Percentiles rank a stretch among this genome's conserved stretches.
Conservation (phyloP, 2,329 filamentous ascomycete genomes). For the Leptographium radiaticola region DNA sequence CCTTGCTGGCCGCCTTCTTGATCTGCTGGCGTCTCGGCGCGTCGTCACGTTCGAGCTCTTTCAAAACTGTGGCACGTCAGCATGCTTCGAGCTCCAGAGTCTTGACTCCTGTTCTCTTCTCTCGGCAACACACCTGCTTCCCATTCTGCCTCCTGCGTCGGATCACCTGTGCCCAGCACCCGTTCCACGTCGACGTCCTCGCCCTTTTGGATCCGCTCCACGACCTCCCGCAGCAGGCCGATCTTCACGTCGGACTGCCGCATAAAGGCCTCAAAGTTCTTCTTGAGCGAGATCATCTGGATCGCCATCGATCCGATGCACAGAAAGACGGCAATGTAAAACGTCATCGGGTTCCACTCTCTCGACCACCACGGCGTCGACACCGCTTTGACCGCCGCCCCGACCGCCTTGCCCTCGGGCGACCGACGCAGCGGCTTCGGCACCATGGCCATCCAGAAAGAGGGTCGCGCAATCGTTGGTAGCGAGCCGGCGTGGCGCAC, state of each 20-base stretch:
- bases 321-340: slow-evolving; percentile 69
- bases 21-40: slow-evolving; percentile 29
- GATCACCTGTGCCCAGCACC: slow-evolving; percentile 64
- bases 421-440: slow-evolving; percentile 49
- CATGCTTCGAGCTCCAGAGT: neutral
- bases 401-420: slow-evolving; percentile 7
- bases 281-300: slow-evolving; percentile 72
- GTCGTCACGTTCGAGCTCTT: slow-evolving; percentile 54
- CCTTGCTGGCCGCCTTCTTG: slow-evolving; percentile 15
- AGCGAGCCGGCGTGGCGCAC: slow-evolving; percentile 10
- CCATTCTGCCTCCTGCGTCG: slow-evolving; percentile 70
- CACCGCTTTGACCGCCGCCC: neutral
- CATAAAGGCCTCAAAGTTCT: slow-evolving; percentile 58
- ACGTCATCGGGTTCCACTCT: slow-evolving; percentile 70
- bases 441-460: slow-evolving; percentile 58
- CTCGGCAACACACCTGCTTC: slow-evolving; percentile 48
- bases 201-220: slow-evolving; percentile 55
- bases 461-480: slow-evolving; percentile 19
- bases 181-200: slow-evolving; percentile 78
- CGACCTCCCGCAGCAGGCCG: slow-evolving; percentile 58
- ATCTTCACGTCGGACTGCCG: slow-evolving; percentile 72
- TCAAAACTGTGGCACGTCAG: slow-evolving; percentile 35
- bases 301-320: slow-evolving; percentile 94
- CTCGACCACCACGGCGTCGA: slow-evolving; percentile 35
- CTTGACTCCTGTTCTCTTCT: neutral